Base-by-base conservation (phyloP, 169 alveolate genomes). In the Theileria parva region DNA sequence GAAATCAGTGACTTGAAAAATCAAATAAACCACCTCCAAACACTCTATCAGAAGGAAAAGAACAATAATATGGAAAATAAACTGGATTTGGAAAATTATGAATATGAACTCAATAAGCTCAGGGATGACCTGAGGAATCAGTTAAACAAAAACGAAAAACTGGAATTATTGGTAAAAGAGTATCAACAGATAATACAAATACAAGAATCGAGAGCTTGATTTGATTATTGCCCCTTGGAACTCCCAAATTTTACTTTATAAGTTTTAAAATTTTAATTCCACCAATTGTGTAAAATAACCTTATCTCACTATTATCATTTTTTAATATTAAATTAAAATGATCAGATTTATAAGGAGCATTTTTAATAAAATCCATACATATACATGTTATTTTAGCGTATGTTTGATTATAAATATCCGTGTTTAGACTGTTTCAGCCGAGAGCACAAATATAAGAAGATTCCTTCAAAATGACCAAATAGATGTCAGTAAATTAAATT, bases 111-210 rank as follows among this genome's bases (percentile, higher is more conserved):
- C 15, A 19, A 25, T 11, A 19, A 25, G 27, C 66, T 57, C 37
- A 19, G 66, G 66, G 66, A 57, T 19, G 66, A 57, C 66, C 66
- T 57, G 66, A 25, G 32, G 66, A 25, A 19, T 19, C 27, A 25
- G 37, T 57, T 25, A 25, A 57, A 57, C 15, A 57, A 57, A 25
- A 57, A 57, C 66, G 66, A 57, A 25, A 57, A 57, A 25, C 27
- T 57, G 7, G 37, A 21, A 25, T 25, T 57, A 19, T n/a, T 57
- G 27, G 66, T 57, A 8, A 57, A 57, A 19, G 66, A 57, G 66
- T 57, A 57, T 25, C 66, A 57, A 8, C 66, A 57, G n/a, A 57
- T 57, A 9, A 57, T 57, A 57, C 27, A 57, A 25, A 44, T 44
- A 44, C 53, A 44, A 44, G 53, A 44, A 44, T 44, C 53, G 17